Evolutionary conservation across 495 filamentous ascomycete genomes (phyloP), one percentile per base, ranked within the genome.

Genomic region (Physcia stellaris): DNA sequence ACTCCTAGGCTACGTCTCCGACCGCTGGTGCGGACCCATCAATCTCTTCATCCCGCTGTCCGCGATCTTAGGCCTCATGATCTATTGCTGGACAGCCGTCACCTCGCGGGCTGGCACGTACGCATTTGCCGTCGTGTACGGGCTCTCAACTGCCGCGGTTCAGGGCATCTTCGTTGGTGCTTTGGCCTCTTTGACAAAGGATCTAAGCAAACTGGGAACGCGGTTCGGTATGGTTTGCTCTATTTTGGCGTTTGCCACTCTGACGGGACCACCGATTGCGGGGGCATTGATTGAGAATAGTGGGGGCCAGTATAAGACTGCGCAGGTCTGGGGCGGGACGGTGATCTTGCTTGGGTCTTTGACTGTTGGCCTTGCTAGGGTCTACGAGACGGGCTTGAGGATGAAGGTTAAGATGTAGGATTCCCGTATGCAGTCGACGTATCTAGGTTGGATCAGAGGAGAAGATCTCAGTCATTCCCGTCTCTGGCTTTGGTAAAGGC

Each of bases 141-240:
- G 84, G 19, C 54, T 78, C 20, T 63, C 63, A 10, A 75, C 65
- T 0, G 75, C 75, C 0, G 74, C 68, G 2, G 73, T 90, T 35
- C 80, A 86, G 59, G 73, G 70, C 7, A 57, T 87, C 32, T 70
- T 77, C 58, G 61, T 78, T 23, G 57, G 64, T 55, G 64, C 76
- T 42, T 44, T 80, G 43, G 71, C 73, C 16, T 70, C 75, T 7
- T 66, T 84, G 16, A 70, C 66, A 0, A 70, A 65, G 3, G 80
- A 88, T 48, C 43, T 79, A 49, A 67, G 69, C 24, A 84, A 83
- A 54, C 64, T 70, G 13, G 85, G 84, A 0, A 73, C 75, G 36
- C 62, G 81, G 13, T 78, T 83, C 69, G 85, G 83, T 3, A 87
- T 88, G 82, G 67, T 78, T 17, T 78, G 87, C 42, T 77, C 70